Base-by-base conservation (phyloP, 2,329 filamentous ascomycete genomes). In the Exophiala sp. region DNA sequence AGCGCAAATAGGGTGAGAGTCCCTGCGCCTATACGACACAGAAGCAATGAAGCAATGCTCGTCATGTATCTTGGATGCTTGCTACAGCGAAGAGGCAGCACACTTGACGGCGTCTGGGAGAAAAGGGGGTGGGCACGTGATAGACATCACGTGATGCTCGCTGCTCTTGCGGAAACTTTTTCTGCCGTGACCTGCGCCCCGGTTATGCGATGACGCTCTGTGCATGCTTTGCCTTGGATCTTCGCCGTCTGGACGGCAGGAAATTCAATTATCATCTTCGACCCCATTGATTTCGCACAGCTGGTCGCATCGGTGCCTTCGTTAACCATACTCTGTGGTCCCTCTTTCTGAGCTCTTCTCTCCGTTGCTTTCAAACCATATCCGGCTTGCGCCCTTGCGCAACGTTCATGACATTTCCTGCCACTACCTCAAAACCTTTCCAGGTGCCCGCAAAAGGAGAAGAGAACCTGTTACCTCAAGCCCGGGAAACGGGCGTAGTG, bases 401-500 rank as follows among this genome's bases (percentile, higher is more conserved):
- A 24, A 38, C 53, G 55, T 60, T 59, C 55, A 60, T 60, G 58
- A 56, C 56, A 40, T 58, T 58, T 58, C 44, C 53, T 23, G 43
- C 53, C 10, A 46, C 51, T n/a, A 44, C 48, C 34, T 42, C 55
- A 44, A 53, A 55, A 49, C 56, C 56, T 53, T 60, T 57, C 42
- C 55, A 50, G 53, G 58, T 51, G 52, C 46, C 44, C 48, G 44
- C 45, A n/a, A 51, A 42, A 50, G 51, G 50, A 51, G 53, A 60
- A 52, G 48, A 56, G 34, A 51, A 52, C 37, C 30, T 57, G 13
- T 13, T 57, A 22, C 50, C 43, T 44, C 53, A 57, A 29, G 67
- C 69, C 7, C 62, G 65, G 46, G 69, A 72, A 55, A 66, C 63
- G 16, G 69, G 68, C 13, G 67, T 66, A 48, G 62, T 66, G 18